Conservation (phyloP, 768 basidiomycete genomes). For the Boletus subparvulus region DNA sequence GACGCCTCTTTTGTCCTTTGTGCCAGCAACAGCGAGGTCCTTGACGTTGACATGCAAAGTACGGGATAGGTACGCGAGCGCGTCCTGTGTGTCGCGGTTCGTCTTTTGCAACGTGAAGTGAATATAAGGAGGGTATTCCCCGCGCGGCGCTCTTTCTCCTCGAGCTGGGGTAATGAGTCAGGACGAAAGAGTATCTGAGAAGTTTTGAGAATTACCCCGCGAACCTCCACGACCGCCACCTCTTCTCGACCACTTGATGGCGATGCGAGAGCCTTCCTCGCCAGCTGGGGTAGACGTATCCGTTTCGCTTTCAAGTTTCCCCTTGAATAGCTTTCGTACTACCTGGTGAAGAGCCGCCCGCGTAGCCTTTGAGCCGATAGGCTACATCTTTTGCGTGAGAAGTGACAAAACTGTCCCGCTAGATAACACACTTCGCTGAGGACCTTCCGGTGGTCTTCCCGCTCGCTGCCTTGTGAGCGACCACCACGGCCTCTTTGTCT, state of each 20-base stretch:
- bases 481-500: constrained; percentile 47
- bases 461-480: constrained; percentile 37
- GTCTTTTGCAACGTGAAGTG: constrained; percentile 97
- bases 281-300: constrained; percentile 47
- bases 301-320: constrained; percentile 84
- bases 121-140: constrained; percentile 81
- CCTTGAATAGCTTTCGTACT: constrained; percentile 77
- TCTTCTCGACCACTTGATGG: constrained; percentile 71
- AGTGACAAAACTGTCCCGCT: constrained; percentile 6
- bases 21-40: constrained; percentile 89
- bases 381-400: constrained; percentile 44
- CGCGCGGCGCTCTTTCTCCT: constrained; percentile 52
- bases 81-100: constrained; percentile 96
- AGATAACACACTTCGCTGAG: constrained; percentile 69
- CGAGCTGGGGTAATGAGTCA: constrained; percentile 18
- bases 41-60: constrained; percentile 73
- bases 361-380: constrained; percentile 76
- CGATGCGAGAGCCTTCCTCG: constrained; percentile 74
- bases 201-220: constrained; percentile 24
- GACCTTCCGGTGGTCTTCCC: constrained; percentile 72
- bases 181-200: background rate
- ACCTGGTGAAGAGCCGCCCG: constrained; percentile 81
- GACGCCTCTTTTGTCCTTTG: constrained; percentile 97
- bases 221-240: constrained; percentile 48
- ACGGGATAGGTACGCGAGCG: constrained; percentile 76